Evolutionary conservation across 2,329 filamentous ascomycete genomes (phyloP).

Genomic region (Penicillium paneum): DNA sequence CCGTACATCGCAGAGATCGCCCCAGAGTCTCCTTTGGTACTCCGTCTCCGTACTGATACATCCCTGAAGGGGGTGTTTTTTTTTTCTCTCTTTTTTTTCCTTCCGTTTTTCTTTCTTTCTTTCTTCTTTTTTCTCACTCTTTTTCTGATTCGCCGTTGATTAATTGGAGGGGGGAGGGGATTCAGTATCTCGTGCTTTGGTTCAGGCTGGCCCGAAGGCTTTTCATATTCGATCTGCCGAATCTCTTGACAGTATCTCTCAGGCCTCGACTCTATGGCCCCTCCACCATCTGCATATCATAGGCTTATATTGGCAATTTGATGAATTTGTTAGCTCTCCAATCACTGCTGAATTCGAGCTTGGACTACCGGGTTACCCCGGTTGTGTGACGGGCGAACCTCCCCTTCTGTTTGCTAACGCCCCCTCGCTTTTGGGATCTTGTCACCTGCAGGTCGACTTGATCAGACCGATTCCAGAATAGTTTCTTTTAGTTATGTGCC

Average conservation of each 20-base stretch:
- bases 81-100: background rate
- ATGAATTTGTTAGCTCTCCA: slow-evolving; percentile 6
- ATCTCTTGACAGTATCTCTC: slow-evolving; percentile 3
- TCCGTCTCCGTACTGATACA: background rate
- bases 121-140: background rate
- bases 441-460: slow-evolving; percentile 14
- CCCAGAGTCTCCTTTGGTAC: background rate
- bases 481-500: background rate
- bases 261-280: slow-evolving; percentile 5
- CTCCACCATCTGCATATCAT: slow-evolving; percentile 3
- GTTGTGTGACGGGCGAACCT: slow-evolving; percentile 17
- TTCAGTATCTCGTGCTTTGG: background rate
- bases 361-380: slow-evolving; percentile 16
- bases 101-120: background rate
- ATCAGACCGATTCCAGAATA: slow-evolving; percentile 4
- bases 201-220: background rate
- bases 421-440: slow-evolving; percentile 5
- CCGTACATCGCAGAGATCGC: background rate
- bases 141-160: background rate
- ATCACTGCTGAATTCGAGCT: slow-evolving; percentile 11
- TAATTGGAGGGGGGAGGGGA: background rate
- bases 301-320: slow-evolving; percentile 4
- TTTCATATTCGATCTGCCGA: background rate
- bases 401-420: slow-evolving; percentile 9
- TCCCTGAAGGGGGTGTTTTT: background rate